Evolutionary conservation across 345 rosid genomes (phyloP).

Genomic region (Aquilaria malaccensis): DNA sequence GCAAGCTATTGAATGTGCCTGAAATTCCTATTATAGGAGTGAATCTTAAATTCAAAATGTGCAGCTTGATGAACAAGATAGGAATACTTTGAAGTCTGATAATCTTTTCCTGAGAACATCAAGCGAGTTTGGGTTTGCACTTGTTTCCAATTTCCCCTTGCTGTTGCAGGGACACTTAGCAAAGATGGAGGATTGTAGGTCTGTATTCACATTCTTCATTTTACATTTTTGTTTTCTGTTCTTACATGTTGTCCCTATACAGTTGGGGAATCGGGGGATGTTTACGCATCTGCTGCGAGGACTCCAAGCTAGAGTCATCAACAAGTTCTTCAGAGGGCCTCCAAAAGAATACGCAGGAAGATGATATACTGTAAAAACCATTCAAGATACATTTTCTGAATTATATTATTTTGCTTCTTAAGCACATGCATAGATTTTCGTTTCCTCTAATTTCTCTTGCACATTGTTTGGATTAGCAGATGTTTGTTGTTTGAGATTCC

Average conservation of each 20-base stretch:
- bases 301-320: not conserved
- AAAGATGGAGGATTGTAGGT: constrained; percentile 5
- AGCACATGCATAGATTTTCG: not conserved
- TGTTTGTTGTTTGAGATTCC: constrained; percentile 7
- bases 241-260: not conserved
- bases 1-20: too few species aligned
- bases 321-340: too few species aligned
- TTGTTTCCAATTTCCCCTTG: not conserved
- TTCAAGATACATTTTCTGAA: not conserved
- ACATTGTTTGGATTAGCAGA: constrained; percentile 3
- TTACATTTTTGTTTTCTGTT: too few species aligned
- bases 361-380: constrained; percentile 1
- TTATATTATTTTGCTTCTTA: not conserved
- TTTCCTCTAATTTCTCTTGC: not conserved
- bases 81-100: constrained; percentile 13
- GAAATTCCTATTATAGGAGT: too few species aligned
- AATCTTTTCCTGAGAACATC: constrained; percentile 10
- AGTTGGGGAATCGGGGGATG: constrained; percentile 18
- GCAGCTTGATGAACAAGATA: constrained; percentile 7
- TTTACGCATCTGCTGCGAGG: not conserved
- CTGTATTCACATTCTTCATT: not conserved
- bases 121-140: constrained; percentile 1
- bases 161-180: not conserved
- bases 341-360: too few species aligned
- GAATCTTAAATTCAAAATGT: not conserved